Evolutionary conservation across 176 grass and related monocot genomes (phyloP).

Genomic region (Zea luxurians): DNA sequence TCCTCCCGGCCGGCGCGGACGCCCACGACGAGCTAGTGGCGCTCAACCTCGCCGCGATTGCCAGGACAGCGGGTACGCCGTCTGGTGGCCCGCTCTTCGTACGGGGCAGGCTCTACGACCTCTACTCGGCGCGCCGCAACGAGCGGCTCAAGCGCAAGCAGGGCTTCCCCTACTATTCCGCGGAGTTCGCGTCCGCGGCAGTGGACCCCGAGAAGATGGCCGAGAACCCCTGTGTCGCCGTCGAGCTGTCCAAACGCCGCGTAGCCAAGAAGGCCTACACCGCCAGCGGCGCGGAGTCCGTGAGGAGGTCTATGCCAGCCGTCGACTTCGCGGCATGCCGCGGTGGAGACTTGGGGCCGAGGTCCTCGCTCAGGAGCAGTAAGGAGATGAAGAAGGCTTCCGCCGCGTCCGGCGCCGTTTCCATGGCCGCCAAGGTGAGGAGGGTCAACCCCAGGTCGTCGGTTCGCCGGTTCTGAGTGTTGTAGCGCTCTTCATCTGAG

Average conservation of each 20-base stretch:
- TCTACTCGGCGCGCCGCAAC: too few relatives aligned
- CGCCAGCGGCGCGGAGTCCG: constrained; percentile 34
- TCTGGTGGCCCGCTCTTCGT: too few relatives aligned
- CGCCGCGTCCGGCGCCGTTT: constrained; percentile 15
- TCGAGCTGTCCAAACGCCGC: constrained; percentile 64
- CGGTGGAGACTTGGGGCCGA: constrained; percentile 11
- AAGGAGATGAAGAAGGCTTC: constrained; percentile 79
- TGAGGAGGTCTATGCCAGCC: constrained; percentile 54
- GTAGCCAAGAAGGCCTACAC: constrained; percentile 42
- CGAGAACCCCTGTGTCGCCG: constrained; percentile 68
- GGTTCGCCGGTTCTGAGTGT: constrained; percentile 30
- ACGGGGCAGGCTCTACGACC: too few relatives aligned
- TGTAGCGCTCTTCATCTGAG: too few relatives aligned
- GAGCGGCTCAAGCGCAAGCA: too few relatives aligned
- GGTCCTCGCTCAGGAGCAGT: constrained; percentile 62
- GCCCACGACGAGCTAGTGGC: constrained; percentile 22
- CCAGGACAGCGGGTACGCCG: constrained; percentile 7
- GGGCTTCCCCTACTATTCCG: constrained; percentile 20
- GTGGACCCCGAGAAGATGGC: constrained; percentile 44
- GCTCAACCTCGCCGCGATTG: constrained; percentile 22
- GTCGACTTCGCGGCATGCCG: constrained; percentile 35
- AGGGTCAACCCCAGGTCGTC: constrained; percentile 32
- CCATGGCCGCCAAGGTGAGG: constrained; percentile 25
- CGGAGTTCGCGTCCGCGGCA: neutral
- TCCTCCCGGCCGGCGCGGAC: neutral